These are phyloP conservation scores for Venturia aucupariae DNA, from an alignment of 2,329 filamentous ascomycete species.

Conservation along the genomic window DNA sequence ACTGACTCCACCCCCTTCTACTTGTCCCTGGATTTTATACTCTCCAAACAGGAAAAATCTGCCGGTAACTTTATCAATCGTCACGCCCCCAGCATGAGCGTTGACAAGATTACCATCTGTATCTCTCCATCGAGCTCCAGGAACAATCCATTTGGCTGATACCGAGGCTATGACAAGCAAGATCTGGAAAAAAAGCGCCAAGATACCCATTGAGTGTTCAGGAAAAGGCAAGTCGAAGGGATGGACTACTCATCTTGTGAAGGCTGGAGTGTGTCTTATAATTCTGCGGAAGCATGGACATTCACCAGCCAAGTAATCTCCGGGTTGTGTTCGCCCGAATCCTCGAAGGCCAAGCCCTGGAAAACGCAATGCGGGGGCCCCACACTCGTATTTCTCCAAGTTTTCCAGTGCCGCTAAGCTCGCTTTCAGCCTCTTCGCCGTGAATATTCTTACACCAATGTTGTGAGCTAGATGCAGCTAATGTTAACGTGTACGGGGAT, in stretches of 20 bases:
- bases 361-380: background rate
- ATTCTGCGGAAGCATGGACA: background rate
- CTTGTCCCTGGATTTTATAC: conserved; percentile 49
- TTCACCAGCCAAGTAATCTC: background rate
- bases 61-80: conserved; percentile 41
- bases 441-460: background rate
- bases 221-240: background rate
- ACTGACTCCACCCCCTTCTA: conserved; percentile 50
- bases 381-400: background rate
- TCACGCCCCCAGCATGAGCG: conserved; percentile 51
- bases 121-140: conserved; percentile 52
- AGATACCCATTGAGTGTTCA: background rate
- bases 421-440: background rate
- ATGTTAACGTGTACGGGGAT: too few relatives aligned
- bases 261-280: background rate
- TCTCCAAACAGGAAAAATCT: conserved; percentile 56
- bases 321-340: background rate
- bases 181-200: background rate
- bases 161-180: conserved; percentile 19
- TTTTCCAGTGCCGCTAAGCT: background rate
- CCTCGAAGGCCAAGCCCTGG: background rate
- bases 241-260: background rate
- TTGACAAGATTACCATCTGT: conserved; percentile 52
- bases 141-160: conserved; percentile 48
- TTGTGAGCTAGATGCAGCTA: background rate